Base-by-base conservation (phyloP, 257 asterid species). In the Solanum ossicruentum region DNA sequence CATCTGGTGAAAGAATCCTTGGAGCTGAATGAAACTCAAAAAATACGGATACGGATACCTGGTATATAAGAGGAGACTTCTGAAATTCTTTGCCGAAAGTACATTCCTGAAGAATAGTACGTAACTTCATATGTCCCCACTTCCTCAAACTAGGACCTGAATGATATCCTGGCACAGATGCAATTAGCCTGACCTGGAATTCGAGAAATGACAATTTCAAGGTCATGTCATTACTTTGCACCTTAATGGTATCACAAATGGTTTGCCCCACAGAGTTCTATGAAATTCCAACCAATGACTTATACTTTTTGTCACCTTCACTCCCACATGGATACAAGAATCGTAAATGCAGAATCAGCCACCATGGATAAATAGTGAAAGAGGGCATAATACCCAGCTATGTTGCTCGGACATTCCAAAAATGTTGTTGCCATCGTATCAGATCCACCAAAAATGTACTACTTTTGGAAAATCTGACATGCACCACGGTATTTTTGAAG, bases 61-160 rank as follows among this genome's bases (percentile, higher is more conserved):
- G 99, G 91, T 92, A 96, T 86, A 96, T 84, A 81, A 96, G 98
- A 87, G 95, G 98, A 84, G 99, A 96, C 80, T 91, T 93, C 88
- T 91, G 94, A 88, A 94, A 96, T 89, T 92, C 95, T 71, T 91
- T 89, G 82, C 91, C 91, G 79, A 96, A 96, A 45, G 92, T 93
- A 88, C 94, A 92, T 87, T 93, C 99, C 86, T 96, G 98, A 83
- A 96, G 98, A 84, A 94, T 81, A 84, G 97, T 91, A 69, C 97
- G 94, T 84, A 96, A 86, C 93, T 96, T 96, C 98, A 96, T 96
- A 86, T 96, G 99, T 84, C 99, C 99, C 99, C 99, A 96, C 89
- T 93, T 96, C 86, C 84, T 95, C 81, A 95, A 89, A 86, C 89
- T 92, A 84, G 97, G 71, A 80, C 98, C 98, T 56, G 95, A 84